Conservation (phyloP, 2,329 filamentous ascomycete species). For the Tolypocladium ovalisporum region DNA sequence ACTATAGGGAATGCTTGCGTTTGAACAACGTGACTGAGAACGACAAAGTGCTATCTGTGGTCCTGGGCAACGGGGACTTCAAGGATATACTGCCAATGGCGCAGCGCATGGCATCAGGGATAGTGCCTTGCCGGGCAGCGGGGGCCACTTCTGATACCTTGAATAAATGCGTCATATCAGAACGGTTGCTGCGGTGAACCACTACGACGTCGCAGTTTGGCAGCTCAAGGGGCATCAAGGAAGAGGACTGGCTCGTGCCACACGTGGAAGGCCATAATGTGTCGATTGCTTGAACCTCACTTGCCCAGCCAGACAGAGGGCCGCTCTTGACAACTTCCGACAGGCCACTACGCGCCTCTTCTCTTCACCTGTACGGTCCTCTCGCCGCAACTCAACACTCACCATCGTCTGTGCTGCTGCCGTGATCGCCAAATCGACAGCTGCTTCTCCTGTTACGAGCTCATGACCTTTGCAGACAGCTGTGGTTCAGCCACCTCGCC, state of each 20-base stretch:
- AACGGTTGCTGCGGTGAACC: no score
- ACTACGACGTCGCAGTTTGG: no score
- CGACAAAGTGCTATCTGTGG: background rate
- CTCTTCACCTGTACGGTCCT: background rate
- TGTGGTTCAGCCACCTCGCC: background rate
- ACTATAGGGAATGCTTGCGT: background rate
- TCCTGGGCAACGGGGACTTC: no score
- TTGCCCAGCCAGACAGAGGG: background rate
- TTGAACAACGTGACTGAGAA: background rate
- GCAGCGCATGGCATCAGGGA: background rate
- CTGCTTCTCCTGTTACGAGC: background rate
- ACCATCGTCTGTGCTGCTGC: background rate
- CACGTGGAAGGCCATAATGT: background rate
- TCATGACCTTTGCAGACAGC: background rate
- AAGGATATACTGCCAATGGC: background rate
- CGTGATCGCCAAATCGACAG: background rate
- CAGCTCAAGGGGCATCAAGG: background rate
- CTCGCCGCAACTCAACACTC: background rate
- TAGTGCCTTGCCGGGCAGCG: no score
- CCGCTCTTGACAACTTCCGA: background rate
- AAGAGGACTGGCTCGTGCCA: background rate
- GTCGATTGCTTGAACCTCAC: background rate
- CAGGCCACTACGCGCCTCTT: background rate
- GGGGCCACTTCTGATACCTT: no score
- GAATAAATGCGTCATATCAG: no score